Percentiles rank a stretch among this genome's conserved stretches.
Evolutionary conservation across 495 filamentous ascomycete species (phyloP).

Genomic region (Podospora conica): DNA sequence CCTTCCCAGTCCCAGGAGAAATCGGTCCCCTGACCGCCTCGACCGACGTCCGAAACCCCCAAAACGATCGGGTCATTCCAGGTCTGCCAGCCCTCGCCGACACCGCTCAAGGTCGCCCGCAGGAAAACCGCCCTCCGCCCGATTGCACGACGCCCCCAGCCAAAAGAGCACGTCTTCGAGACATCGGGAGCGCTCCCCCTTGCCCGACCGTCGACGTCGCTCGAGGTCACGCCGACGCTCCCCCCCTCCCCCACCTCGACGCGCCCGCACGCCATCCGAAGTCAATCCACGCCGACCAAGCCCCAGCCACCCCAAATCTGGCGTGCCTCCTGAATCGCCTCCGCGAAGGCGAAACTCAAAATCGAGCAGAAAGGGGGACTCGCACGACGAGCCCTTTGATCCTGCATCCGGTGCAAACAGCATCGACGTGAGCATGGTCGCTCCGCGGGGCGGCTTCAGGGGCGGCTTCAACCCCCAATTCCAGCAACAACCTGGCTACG

Average conservation of each 20-base stretch:
- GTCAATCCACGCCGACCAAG: constrained; percentile 32
- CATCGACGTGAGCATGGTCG: constrained; percentile 41
- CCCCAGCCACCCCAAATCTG: constrained; percentile 20
- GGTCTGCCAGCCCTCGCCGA: constrained; percentile 24
- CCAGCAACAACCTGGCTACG: constrained; percentile 24
- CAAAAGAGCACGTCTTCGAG: constrained; percentile 19
- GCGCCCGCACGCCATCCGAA: constrained; percentile 31
- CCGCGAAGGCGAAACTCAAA: constrained; percentile 33
- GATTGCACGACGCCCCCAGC: constrained; percentile 5
- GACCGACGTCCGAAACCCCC: constrained; percentile 20
- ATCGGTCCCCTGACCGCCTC: constrained; percentile 28
- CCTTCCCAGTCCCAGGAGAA: constrained; percentile 24
- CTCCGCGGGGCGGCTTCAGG: constrained; percentile 33
- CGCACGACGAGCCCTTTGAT: constrained; percentile 31
- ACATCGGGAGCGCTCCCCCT: constrained; percentile 30
- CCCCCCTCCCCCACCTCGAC: constrained; percentile 23
- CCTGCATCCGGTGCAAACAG: constrained; percentile 42
- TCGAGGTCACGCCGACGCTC: constrained; percentile 34
- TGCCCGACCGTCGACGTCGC: constrained; percentile 25
- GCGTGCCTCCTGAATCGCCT: constrained; percentile 25
- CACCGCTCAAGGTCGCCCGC: constrained; percentile 18
- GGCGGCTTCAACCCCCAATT: constrained; percentile 32
- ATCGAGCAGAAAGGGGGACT: constrained; percentile 29
- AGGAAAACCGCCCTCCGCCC: background rate
- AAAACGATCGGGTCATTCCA: constrained; percentile 26